Evolutionary conservation across 129 eudicot species (phyloP), one percentile per base, ranked within the genome.

Genomic region (Heracleum sosnowskyi): DNA sequence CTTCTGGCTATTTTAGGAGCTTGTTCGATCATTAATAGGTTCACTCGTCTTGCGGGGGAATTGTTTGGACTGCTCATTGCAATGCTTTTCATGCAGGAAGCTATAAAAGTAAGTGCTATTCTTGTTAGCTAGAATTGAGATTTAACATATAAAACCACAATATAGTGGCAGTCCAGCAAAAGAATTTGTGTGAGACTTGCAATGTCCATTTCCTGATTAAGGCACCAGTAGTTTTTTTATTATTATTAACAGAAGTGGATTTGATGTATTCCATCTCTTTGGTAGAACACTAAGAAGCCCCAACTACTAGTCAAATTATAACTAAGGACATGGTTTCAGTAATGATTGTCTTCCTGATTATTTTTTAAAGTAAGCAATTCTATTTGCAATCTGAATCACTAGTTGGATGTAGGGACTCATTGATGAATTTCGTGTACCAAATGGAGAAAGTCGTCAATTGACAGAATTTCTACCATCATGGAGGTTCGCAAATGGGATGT

Each of bases 51-150:
- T 1, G 83, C 72, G 2, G 83, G 76, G 20, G 83, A 74, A 80
- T 51, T 76, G 45, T 76, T 76, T 76, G 79, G 79, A 28, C 33
- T 76, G 22, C 83, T 80, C 6, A 72, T 80, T 80, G 83, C 76
- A 35, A 53, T 80, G 83, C 83, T 80, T 17, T 80, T 80, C 60
- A 80, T 80, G 76, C 83, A 80, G 49, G 78, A 80, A 18, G 72
- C 83, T 39, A 80, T 80, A 9, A 73, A 40, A 63, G 78, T 80
- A 80, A 57, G 72, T 16, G 72, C 18, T 7, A 15, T 16, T 57
- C 49, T 26, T 77, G 70, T 36, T 76, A 4, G n/a, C n/a, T n/a
- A 40, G 49, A 24, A 22, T 24, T 40, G 20, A 72, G 29, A n/a
- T 24, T 51, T 2, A 3, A 6, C 18, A 33, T 3, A 31, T 75